Conservation (phyloP, 2,329 filamentous ascomycete genomes). For the Niveomyces coronatus region DNA sequence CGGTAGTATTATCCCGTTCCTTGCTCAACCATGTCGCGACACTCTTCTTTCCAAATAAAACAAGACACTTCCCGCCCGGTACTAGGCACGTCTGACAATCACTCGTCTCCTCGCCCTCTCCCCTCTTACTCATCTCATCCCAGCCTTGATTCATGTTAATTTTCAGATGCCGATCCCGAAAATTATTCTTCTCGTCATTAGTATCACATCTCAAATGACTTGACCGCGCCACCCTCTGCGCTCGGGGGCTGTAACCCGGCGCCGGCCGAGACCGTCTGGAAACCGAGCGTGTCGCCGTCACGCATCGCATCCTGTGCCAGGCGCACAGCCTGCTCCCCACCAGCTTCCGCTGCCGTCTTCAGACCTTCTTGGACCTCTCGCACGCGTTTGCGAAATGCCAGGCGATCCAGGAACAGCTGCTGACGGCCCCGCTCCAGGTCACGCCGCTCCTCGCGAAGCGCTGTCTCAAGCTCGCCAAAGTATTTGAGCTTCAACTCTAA, state of each 20-base stretch:
- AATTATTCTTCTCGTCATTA: slow-evolving; percentile 8
- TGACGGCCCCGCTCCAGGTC: slow-evolving; percentile 88
- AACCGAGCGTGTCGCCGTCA: slow-evolving; percentile 43
- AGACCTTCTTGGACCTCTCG: slow-evolving; percentile 71
- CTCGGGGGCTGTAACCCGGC: slow-evolving; percentile 44
- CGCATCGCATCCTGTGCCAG: slow-evolving; percentile 35
- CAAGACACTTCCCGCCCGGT: too few species aligned
- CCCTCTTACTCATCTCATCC: not conserved
- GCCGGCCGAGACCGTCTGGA: slow-evolving; percentile 35
- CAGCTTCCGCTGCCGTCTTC: slow-evolving; percentile 38
- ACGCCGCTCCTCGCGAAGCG: slow-evolving; percentile 82
- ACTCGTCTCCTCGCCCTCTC: too few species aligned
- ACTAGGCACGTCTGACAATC: too few species aligned
- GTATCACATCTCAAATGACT: slow-evolving; percentile 44
- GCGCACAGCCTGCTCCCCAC: slow-evolving; percentile 39
- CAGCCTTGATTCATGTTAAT: too few species aligned
- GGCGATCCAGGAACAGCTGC: slow-evolving; percentile 83
- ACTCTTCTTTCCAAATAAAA: too few species aligned
- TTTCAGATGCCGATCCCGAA: slow-evolving; percentile 8
- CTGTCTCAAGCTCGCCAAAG: slow-evolving; percentile 90
- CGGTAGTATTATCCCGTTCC: slow-evolving; percentile 4
- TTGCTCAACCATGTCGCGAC: slow-evolving; percentile 8
- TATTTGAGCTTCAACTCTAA: slow-evolving; percentile 92
- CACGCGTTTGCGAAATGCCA: slow-evolving; percentile 82
- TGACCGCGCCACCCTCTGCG: slow-evolving; percentile 43